Evolutionary conservation across 1,139 yeast genomes (phyloP), one percentile per base, ranked within the genome.

Genomic region (Geotrichum phurueaensis): DNA sequence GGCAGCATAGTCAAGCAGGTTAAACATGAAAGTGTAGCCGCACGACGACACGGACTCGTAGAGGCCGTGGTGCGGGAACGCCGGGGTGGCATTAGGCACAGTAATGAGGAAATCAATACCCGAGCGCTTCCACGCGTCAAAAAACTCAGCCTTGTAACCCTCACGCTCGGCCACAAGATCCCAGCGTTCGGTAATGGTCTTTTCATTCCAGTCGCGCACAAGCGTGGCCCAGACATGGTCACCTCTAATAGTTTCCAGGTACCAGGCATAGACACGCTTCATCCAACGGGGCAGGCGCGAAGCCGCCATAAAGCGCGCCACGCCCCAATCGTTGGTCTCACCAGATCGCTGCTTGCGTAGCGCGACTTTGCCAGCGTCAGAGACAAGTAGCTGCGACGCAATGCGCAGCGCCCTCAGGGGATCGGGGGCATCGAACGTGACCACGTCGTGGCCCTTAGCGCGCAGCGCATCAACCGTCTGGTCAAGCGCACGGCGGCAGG

Each of bases 1-100:
- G 4, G 82, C 83, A 23, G 85, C 66, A 68, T 81, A 83, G 69
- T 86, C 89, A 52, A 84, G 69, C 31, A 82, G 73, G 70, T 86
- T 85, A 74, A 83, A 82, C 64, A 84, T 78, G 43, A 83, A 79
- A 9, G 89, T 84, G 72, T 84, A 85, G n/a, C 76, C 74, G 59
- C 77, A 75, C 9, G 78, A 72, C 36, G 76, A 70, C 61, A 75
- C 70, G 29, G 75, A 67, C 53, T 76, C 73, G 64, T 66, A 70
- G 47, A 75, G 71, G 54, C 77, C 76, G 59, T 70, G 65, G 65
- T 73, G 75, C 25, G 78, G 78, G 61, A 75, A 63, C 7, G 78
- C 77, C 20, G 76, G 79, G 25, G 79, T 74, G 52, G 78, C 76
- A 58, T 74, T 73, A 15, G 78, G 78, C 10, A 75, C 77, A 45